These are phyloP conservation scores for Mortierella sp. DNA, from an alignment of 371 early-diverging fungal genomes.

Conservation along the genomic window DNA sequence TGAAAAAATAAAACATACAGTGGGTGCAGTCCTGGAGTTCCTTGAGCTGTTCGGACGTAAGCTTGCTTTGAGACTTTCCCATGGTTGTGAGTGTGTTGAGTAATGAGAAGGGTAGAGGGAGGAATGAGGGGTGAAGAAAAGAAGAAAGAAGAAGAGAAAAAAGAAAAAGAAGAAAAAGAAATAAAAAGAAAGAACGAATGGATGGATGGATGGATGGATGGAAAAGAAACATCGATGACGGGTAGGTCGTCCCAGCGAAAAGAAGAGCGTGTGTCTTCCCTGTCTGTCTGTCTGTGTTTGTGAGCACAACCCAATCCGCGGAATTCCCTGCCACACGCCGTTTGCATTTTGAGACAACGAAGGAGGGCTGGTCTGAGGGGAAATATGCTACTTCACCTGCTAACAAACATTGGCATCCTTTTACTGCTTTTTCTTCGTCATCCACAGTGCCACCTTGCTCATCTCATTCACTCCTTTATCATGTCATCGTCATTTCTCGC, in stretches of 20 bases:
- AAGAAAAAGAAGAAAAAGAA: not conserved
- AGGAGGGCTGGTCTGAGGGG: too few species aligned
- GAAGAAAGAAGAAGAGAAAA: not conserved
- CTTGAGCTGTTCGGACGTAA: slow-evolving; percentile 79
- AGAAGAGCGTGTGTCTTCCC: not conserved
- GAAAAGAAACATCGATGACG: not conserved
- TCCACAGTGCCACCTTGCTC: too few species aligned
- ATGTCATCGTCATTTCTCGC: too few species aligned
- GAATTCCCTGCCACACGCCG: not conserved
- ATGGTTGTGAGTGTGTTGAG: slow-evolving; percentile 54
- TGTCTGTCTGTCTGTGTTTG: not conserved
- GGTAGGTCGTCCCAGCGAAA: not conserved
- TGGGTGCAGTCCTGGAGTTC: slow-evolving; percentile 84
- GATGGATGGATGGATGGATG: not conserved
- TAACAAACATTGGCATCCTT: too few species aligned
- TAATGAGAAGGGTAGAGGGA: not conserved
- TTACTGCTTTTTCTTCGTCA: too few species aligned
- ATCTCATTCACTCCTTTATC: too few species aligned
- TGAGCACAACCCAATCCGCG: not conserved
- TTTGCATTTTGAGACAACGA: not conserved
- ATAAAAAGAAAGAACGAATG: not conserved
- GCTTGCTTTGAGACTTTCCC: slow-evolving; percentile 89
- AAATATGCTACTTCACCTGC: too few species aligned
- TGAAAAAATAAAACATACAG: slow-evolving; percentile 69
- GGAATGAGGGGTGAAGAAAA: not conserved